Base-by-base conservation (phyloP, 371 early-diverging fungal species). In the Cokeromyces recurvatus region DNA sequence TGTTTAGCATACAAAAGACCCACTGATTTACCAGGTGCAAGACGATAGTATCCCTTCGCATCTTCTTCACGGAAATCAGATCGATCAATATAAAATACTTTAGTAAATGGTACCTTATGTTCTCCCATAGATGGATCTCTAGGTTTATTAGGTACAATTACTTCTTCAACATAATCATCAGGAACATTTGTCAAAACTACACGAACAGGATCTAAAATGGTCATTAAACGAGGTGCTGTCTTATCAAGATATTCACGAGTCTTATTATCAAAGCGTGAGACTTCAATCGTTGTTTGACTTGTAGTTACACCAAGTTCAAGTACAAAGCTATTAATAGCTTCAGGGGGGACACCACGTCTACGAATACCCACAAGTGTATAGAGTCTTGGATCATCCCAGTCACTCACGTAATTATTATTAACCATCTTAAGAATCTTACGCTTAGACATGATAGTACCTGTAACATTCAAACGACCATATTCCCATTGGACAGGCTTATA, bases 401-500 rank as follows among this genome's bases (percentile, higher is more conserved):
- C 94, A 42, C 58, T 59, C 14, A 99, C 92, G 50, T 84, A 63
- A 9, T 82, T 77, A 39, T 85, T 79, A 29, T 82, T 85, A 43
- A 96, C 92, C 53, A 99, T 78, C 82, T 91, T 83, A 46, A 82
- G 84, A 32, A 99, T 81, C 81, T 98, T 99, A 55, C 99, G 89
- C 84, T 99, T 99, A 53, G 96, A 95, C 66, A 98, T 80, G 56
- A 99, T 81, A 12, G 99, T 96, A 69, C 95, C 90, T 43, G 95
- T 89, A 46, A 99, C 85, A 62, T 92, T 97, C 46, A 99, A 74
- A 52, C 99, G 85, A 32, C 96, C 95, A 62, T 93, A 99, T 71
- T 99, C 99, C 99, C 99, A 99, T 80, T 99, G 99, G 22, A 99
- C 98, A 19, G 99, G 99, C 77, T 98, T 98, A 80, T 99, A 99